Base-by-base conservation (phyloP, 2,329 filamentous ascomycete species). In the Aspergillus nomiae region DNA sequence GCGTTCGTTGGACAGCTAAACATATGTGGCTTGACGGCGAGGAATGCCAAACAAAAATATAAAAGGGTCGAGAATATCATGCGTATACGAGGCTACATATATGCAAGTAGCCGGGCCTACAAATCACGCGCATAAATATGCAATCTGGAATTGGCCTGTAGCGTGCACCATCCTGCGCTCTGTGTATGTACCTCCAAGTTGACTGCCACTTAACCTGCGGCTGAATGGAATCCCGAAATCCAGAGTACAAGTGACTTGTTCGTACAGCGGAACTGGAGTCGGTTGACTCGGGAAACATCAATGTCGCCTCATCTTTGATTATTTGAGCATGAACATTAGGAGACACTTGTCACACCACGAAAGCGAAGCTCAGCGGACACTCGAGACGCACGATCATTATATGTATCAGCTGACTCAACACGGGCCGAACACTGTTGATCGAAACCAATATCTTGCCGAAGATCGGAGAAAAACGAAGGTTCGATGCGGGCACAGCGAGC, bases 21-120 rank as follows among this genome's bases (percentile, higher is more conserved):
- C 32, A 36, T 21, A 11, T 45, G 59, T 63, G 66, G 67, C 56
- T 61, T 62, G 59, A 41, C 58, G 59, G 45, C 43, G 57, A 54
- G 56, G 32, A 45, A 57, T 32, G 38, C 46, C 24, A 50, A 50
- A 50, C 38, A 54, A 16, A 43, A 43, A 19, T 11, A n/a, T 26
- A 19, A 41, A 32, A 41, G 9, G 28, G n/a, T 48, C 28, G 26
- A n/a, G 26, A n/a, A n/a, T 50, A n/a, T 48, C 28, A 36, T 24
- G 51, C 41, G 30, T 61, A 43, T 30, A 60, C 51, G 46, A 61
- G 58, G 56, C 58, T 63, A 60, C 56, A 21, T 32, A 50, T 12
- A 68, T 76, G 73, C 73, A 76, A 66, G 70, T 65, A 70, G 56
- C 70, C 73, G 70, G 34, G 6, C 61, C 38, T 61, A 32, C 59